phyloP scores from a whole-genome alignment of 1,284 basidiomycete species.

The Heterobasidion occidentale region DNA sequence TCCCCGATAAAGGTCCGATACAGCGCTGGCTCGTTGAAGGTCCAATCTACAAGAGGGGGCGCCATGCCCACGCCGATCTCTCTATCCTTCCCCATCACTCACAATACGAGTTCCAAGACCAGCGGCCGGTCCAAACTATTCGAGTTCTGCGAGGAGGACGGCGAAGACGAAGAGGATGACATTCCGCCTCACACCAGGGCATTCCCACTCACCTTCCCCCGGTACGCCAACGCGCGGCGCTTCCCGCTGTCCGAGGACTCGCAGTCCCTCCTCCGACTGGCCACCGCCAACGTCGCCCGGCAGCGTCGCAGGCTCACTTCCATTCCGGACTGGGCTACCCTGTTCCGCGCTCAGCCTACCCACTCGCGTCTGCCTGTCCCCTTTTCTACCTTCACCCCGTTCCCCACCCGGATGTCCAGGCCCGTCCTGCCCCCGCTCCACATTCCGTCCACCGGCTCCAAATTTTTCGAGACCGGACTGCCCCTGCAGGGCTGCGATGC shows the following conservation, averaged over 20 bases:
- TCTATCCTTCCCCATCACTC: background rate
- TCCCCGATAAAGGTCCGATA: background rate
- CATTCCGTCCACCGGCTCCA: too few relatives aligned
- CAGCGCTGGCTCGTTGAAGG: background rate
- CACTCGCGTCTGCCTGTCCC: background rate
- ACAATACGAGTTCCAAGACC: background rate
- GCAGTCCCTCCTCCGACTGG: background rate
- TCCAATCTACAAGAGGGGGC: background rate
- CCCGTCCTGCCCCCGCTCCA: too few relatives aligned
- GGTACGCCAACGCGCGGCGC: background rate
- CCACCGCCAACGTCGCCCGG: background rate
- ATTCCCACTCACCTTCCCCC: background rate
- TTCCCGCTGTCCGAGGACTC: background rate
- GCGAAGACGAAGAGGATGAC: background rate
- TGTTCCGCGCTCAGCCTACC: background rate
- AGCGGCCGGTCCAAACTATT: background rate
- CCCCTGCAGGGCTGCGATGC: too few relatives aligned
- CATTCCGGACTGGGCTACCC: slow-evolving; percentile 12
- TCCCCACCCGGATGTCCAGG: too few relatives aligned
- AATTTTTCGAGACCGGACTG: too few relatives aligned
- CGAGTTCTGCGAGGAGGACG: background rate
- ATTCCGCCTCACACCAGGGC: background rate
- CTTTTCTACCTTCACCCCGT: background rate
- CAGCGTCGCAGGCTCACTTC: background rate
- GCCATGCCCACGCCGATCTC: background rate